Evolutionary conservation across 306 rosid genomes (phyloP), one percentile per base, ranked within the genome.

Genomic region (Gastrolobium bilobum): DNA sequence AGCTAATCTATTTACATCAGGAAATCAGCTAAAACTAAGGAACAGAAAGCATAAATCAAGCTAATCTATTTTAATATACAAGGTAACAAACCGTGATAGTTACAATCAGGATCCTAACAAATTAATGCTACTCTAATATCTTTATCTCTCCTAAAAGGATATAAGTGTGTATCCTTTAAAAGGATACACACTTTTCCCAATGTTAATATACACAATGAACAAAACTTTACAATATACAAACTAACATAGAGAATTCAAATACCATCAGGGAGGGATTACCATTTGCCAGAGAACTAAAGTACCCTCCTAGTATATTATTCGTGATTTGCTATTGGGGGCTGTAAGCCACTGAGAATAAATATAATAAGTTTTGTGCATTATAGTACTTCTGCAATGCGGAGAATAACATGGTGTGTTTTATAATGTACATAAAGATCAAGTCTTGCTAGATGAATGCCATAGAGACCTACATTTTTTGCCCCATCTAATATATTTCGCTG

Each of bases 401-500:
- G 40, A 30, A 30, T 2, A 48, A 53, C 48, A 63, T 3, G 51
- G 37, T 54, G 15, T 10, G 39, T 4, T 10, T 42, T 58, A 68
- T 20, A 20, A 20, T 31, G 44, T 30, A 34, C 34, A 51, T 14
- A 50, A 48, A n/a, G 4, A 50, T 14, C 4, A 0, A 47, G 44
- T 48, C 4, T 46, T 48, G 74, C 7, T 31, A n/a, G 40, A 43
- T 10, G 56, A 37, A 51, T 3, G 50, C 38, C 52, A 54, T 7
- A 69, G 61, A 69, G 75, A 39, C 30, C 40, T 38, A 72, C 53
- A 72, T 29, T 53, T 53, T 26, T 64, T 72, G 64, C 39, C 65
- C 50, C 20, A 10, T 71, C 47, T 34, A 20, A 20, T 20, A 20
- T 20, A 9, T 69, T 35, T 37, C 2, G 51, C 39, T 38, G 30